Evolutionary conservation across 2,329 filamentous ascomycete genomes (phyloP), one percentile per base, ranked within the genome.

Genomic region (Colletotrichum sansevieriae): DNA sequence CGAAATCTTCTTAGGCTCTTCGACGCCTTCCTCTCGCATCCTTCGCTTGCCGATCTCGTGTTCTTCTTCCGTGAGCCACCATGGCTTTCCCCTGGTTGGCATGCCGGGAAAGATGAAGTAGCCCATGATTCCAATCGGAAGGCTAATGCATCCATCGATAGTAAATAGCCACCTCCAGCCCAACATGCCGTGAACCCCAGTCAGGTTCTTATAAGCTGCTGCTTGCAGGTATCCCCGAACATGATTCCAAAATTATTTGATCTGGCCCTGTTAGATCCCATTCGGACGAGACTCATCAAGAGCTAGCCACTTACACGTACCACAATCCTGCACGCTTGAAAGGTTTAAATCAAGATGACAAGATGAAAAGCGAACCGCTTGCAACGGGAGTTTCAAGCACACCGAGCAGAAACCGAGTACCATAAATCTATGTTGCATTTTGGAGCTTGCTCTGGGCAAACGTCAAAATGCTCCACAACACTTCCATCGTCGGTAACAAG

Each of bases 91-190:
- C 3, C 80, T 79, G 13, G 78, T 75, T 0, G 79, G 79, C 15
- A 82, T 78, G 0, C 80, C 81, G 0, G 81, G 81, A 59, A 75
- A 76, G 3, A 87, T 80, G 7, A 87, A 63, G 68, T 82, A 86
- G 0, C 86, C 85, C 6, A 83, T 79, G 2, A 88, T 63, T 0
- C 84, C 82, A 10, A 88, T 80, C 0, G 85, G 85, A 2, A 88
- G 77, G 0, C 83, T 85, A 72, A 87, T 87, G 35, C 86, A 79
- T 1, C 85, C 86, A 60, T 87, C 85, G 29, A 88, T 86, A 11
- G 88, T 83, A 57, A 87, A 88, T 0, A 87, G 76, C 84, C 80
- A 85, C 54, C 80, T 75, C 84, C 84, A 87, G 0, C 85, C 85
- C 0, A 82, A 75, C 74, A 84, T 80, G 0, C 84, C 85, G 4